Base-by-base conservation (phyloP, 768 basidiomycete species). In the Floccularia luteovirens region DNA sequence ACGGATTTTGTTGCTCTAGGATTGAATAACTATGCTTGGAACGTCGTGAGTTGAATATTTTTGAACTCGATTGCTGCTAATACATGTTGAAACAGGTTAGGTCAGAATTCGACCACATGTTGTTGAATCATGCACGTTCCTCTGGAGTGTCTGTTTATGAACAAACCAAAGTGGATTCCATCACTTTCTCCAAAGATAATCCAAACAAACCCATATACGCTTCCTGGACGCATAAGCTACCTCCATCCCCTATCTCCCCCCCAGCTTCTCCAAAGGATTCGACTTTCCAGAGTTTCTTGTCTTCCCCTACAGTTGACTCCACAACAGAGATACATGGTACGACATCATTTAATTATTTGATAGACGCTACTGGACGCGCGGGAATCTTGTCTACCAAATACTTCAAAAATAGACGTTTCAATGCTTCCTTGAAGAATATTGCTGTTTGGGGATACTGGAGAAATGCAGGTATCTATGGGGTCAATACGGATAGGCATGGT, bases 361-460 rank as follows among this genome's bases (percentile, higher is more conserved):
- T 88, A 16, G 85, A 89, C 52, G 85, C 84, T 5, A 77, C 78
- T 11, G 85, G 85, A 28, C 74, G 85, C n/a, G 64, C 72, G 1
- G 85, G 85, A 1, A 49, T 89, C 38, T 63, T 89, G 58, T 84
- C 82, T 5, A 76, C 74, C 10, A 70, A 66, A 33, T 85, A 86
- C 51, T 59, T 86, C 20, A 79, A 79, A 52, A 83, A 82, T 52
- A 67, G 85, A 31, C 74, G 69, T 45, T 79, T 75, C 54, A 87
- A 84, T 41, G 68, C 72, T 24, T 77, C 78, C 3, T 52, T 89
- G 39, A 79, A 75, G 51, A 89, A 89, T 49, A 67, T 86, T 12
- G 85, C 84, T 2, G 64, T 81, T 16, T 89, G 85, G 85, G 84
- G 77, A 3, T 88, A 89, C 49, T 89, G 82, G 82, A 64, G 54